These are phyloP conservation scores for Salvia miltiorrhiza DNA, from an alignment of 257 asterid genomes.

Conservation along the genomic window DNA sequence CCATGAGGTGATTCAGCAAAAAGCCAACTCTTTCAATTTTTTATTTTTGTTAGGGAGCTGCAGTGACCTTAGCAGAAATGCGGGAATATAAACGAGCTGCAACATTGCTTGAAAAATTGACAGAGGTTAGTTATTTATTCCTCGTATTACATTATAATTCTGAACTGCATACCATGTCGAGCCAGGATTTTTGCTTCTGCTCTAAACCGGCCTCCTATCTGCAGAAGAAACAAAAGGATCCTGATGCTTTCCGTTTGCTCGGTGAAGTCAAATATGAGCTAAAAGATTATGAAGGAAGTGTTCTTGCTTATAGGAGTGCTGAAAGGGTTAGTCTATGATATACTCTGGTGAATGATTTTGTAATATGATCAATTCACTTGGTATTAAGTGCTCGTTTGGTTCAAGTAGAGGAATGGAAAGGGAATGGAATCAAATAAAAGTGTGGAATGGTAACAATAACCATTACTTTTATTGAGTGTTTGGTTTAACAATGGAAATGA, in stretches of 20 bases:
- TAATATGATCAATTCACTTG: conserved; percentile 13
- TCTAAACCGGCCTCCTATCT: conserved; percentile 25
- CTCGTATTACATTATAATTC: conserved; percentile 12
- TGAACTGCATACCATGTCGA: conserved; percentile 10
- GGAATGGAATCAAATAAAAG: no score
- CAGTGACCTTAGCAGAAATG: conserved; percentile 80
- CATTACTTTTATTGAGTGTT: no score
- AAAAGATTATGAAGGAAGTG: conserved; percentile 84
- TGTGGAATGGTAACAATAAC: no score
- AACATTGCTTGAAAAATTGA: conserved; percentile 64
- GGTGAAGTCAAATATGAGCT: conserved; percentile 91
- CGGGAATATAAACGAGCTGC: conserved; percentile 73
- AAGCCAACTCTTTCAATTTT: conserved; percentile 21
- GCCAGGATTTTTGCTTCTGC: conserved; percentile 17
- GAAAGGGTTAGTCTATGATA: conserved; percentile 47
- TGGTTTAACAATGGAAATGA: no score
- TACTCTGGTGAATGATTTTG: conserved; percentile 3
- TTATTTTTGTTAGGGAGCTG: conserved; percentile 67
- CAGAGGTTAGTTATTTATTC: conserved; percentile 51
- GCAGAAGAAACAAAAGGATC: conserved; percentile 73
- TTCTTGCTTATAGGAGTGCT: conserved; percentile 67
- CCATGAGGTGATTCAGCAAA: conserved; percentile 13
- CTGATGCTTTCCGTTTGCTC: conserved; percentile 85
- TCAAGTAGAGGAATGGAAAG: no score
- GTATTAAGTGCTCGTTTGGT: no score